Percentiles rank a stretch among this genome's conserved stretches.
Evolutionary conservation across 768 basidiomycete genomes (phyloP).

Genomic region (Cystofilobasidium macerans): DNA sequence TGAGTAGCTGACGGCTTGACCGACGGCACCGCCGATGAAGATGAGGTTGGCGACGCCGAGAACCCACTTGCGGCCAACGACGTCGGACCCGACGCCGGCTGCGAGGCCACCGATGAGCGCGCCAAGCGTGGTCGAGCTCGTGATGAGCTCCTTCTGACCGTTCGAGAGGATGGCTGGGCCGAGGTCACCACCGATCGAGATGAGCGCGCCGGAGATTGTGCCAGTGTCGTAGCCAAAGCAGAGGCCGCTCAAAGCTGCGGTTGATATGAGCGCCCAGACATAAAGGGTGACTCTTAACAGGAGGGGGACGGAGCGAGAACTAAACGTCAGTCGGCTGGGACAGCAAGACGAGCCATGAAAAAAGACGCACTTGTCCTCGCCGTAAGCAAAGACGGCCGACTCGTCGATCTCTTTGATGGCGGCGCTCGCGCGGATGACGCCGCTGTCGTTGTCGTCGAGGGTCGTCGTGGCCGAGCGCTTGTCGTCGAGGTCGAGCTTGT

Average conservation of each 20-base stretch:
- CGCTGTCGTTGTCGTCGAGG: background rate
- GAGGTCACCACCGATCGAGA: slow-evolving; percentile 58
- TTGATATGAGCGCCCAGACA: slow-evolving; percentile 63
- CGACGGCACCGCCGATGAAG: slow-evolving; percentile 66
- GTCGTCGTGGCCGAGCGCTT: background rate
- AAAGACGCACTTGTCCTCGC: slow-evolving; percentile 33
- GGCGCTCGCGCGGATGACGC: background rate
- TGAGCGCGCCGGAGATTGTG: slow-evolving; percentile 68
- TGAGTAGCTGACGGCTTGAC: slow-evolving; percentile 48
- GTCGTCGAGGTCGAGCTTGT: background rate
- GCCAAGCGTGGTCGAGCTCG: slow-evolving; percentile 64
- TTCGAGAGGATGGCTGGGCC: slow-evolving; percentile 50
- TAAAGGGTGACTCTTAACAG: slow-evolving; percentile 50
- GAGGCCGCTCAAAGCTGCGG: slow-evolving; percentile 63
- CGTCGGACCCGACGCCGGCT: slow-evolving; percentile 60
- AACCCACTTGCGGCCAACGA: slow-evolving; percentile 56
- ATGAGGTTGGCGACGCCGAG: slow-evolving; percentile 59
- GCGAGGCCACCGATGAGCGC: slow-evolving; percentile 63
- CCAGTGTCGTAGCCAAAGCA: slow-evolving; percentile 79
- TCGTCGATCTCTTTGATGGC: slow-evolving; percentile 29
- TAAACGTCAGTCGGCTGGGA: background rate
- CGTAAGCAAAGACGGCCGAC: slow-evolving; percentile 31
- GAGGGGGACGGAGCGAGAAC: background rate
- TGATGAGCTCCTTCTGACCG: slow-evolving; percentile 70
- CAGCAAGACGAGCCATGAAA: background rate